Evolutionary conservation across 768 basidiomycete species (phyloP).

Genomic region (Pleurotus salmoneostramineus): DNA sequence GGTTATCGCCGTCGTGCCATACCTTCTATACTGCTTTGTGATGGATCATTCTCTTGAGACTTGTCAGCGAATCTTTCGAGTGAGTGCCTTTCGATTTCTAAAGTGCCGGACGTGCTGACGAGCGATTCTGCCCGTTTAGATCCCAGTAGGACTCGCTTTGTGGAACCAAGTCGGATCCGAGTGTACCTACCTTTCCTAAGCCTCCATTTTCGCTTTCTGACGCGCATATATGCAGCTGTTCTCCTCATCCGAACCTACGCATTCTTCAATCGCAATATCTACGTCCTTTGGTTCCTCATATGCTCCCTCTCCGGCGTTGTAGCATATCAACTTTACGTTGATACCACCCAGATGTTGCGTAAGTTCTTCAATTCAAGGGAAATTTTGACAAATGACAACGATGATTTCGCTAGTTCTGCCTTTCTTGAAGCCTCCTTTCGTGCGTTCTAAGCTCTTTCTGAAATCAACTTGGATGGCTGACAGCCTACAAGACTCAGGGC

Average conservation of each 20-base stretch:
- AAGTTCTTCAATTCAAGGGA: conserved; percentile 19
- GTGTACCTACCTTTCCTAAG: conserved; percentile 35
- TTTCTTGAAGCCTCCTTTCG: conserved; percentile 61
- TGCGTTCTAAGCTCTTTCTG: conserved; percentile 18
- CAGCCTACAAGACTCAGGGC: conserved; percentile 38
- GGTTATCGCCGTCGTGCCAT: conserved; percentile 79
- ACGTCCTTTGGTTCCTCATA: conserved; percentile 60
- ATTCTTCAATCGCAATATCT: conserved; percentile 77
- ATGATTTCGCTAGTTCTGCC: conserved; percentile 44
- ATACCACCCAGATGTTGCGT: conserved; percentile 76
- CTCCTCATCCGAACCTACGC: conserved; percentile 83
- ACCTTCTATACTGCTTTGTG: conserved; percentile 73
- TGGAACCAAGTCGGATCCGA: conserved; percentile 87
- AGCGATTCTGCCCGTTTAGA: conserved; percentile 31
- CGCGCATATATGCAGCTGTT: conserved; percentile 45
- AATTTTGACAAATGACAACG: background rate
- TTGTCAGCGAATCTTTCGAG: conserved; percentile 72
- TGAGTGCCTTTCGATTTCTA: conserved; percentile 14
- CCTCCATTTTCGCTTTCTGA: conserved; percentile 10
- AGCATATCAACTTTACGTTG: conserved; percentile 79
- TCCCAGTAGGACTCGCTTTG: conserved; percentile 79
- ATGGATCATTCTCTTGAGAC: conserved; percentile 59
- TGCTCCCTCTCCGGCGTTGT: conserved; percentile 69
- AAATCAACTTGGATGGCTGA: background rate
- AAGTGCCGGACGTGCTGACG: background rate